Conservation (phyloP, 225 moss, liverwort and hornwort species). For the Ulota crispa region DNA sequence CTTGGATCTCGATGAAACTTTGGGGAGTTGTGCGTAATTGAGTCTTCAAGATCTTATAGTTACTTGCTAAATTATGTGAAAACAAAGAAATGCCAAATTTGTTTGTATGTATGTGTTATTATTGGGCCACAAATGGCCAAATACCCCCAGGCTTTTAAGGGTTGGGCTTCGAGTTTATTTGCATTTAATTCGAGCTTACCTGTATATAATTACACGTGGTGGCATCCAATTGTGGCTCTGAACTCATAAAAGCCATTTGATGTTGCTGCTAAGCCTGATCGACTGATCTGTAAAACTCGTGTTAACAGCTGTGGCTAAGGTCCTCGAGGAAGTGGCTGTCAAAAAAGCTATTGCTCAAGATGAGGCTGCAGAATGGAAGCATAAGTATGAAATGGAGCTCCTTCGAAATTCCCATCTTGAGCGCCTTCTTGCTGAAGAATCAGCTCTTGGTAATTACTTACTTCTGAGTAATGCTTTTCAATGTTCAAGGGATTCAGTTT, state of each 20-base stretch:
- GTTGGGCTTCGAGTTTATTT: neutral
- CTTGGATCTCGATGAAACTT: no score
- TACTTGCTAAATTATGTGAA: no score
- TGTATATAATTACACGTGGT: neutral
- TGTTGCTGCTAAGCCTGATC: conserved; percentile 12
- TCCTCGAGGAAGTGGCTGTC: conserved; percentile 76
- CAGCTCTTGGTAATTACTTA: conserved; percentile 49
- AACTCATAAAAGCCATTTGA: neutral
- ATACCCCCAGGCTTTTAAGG: no score
- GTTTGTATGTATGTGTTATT: no score
- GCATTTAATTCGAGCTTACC: neutral
- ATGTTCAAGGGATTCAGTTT: conserved; percentile 10
- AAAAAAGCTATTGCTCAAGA: conserved; percentile 67
- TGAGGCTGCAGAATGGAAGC: conserved; percentile 87
- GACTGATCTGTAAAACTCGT: conserved; percentile 18
- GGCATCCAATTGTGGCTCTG: neutral
- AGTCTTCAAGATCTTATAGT: no score
- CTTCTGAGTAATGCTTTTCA: neutral
- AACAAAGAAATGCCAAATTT: no score
- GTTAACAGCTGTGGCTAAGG: conserved; percentile 73
- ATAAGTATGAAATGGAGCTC: conserved; percentile 79
- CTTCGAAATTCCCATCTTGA: conserved; percentile 56
- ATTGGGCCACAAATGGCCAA: no score
- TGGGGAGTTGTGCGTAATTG: no score
- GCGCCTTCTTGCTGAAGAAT: conserved; percentile 38